Conservation (phyloP, 176 grass and related monocot genomes). For the Aegilops bicornis region DNA sequence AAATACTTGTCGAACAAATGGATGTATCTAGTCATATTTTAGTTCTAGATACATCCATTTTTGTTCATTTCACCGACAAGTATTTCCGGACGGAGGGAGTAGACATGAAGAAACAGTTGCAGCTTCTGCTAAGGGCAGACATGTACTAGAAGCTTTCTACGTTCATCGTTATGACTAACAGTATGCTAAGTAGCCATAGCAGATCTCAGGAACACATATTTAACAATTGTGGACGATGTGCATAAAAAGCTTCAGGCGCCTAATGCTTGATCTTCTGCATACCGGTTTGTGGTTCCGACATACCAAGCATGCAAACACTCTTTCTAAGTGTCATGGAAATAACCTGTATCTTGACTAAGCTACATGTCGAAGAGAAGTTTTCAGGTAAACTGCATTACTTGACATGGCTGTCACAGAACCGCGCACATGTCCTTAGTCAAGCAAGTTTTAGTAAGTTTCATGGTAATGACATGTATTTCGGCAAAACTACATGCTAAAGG, state of each 20-base stretch:
- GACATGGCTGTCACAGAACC: neutral
- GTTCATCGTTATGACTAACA: too few species aligned
- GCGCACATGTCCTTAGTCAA: neutral
- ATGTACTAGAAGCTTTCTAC: too few species aligned
- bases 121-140: too few species aligned
- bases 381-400: neutral
- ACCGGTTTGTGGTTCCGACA: neutral
- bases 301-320: neutral
- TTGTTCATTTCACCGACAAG: too few species aligned
- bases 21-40: too few species aligned
- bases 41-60: too few species aligned
- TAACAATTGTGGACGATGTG: neutral
- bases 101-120: too few species aligned
- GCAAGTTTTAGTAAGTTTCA: neutral
- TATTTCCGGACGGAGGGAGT: too few species aligned
- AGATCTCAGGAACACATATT: neutral
- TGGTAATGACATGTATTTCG: neutral
- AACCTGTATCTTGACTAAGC: too few species aligned
- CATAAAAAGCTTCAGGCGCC: neutral
- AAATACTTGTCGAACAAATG: too few species aligned
- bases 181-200: neutral
- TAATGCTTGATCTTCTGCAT: neutral
- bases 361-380: too few species aligned
- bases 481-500: neutral
- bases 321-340: too few species aligned